phyloP scores from a whole-genome alignment of 2,329 filamentous ascomycete species.

The Ascochyta koolunga region DNA sequence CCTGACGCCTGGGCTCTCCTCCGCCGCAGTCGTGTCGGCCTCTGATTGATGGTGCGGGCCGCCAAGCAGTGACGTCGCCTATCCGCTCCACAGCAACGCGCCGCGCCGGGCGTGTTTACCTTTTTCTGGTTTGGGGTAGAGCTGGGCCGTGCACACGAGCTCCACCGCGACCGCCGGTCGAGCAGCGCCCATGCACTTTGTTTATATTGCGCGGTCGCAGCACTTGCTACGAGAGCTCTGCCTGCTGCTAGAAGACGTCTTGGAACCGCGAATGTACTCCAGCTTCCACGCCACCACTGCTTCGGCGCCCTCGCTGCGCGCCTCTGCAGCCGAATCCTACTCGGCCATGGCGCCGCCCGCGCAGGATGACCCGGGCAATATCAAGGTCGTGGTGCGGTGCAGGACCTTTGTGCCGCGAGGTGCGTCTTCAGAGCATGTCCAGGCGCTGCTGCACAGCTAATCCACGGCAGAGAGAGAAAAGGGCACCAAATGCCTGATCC shows the following conservation, averaged over 20 bases:
- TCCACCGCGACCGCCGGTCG: constrained; percentile 5
- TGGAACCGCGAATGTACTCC: constrained; percentile 41
- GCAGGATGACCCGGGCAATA: constrained; percentile 54
- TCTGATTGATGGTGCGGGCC: constrained; percentile 26
- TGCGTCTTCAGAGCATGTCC: constrained; percentile 20
- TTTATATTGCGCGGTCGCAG: constrained; percentile 37
- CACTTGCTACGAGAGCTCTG: constrained; percentile 31
- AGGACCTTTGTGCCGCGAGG: constrained; percentile 56
- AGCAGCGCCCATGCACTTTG: constrained; percentile 35
- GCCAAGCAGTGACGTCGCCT: constrained; percentile 40
- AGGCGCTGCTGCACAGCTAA: constrained; percentile 26
- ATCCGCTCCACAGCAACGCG: constrained; percentile 29
- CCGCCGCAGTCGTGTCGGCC: constrained; percentile 23
- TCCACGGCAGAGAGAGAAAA: constrained; percentile 73
- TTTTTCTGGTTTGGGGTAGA: constrained; percentile 33
- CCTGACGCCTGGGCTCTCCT: background rate
- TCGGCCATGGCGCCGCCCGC: constrained; percentile 41
- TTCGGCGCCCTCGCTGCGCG: constrained; percentile 54
- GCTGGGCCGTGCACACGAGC: constrained; percentile 21
- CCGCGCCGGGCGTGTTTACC: constrained; percentile 34
- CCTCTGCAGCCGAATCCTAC: constrained; percentile 46
- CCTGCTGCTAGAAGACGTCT: constrained; percentile 29
- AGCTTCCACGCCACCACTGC: constrained; percentile 45
- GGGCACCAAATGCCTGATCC: constrained; percentile 81
- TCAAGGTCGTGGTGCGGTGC: constrained; percentile 59